Conservation (phyloP, 257 asterid species). For the Eustoma russellianum region DNA sequence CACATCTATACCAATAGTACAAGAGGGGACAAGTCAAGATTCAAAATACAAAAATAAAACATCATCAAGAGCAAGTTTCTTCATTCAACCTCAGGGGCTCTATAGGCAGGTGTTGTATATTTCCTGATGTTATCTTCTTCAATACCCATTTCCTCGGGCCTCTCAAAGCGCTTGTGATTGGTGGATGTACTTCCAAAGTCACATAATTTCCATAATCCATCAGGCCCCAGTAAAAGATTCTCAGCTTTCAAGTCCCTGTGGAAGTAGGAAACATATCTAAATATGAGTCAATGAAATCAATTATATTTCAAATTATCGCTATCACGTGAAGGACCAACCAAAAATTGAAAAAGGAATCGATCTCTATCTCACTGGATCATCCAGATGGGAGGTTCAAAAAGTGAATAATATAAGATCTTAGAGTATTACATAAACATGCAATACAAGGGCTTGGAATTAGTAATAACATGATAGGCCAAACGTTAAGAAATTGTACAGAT, state of each 20-base stretch:
- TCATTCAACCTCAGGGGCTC: constrained; percentile 93
- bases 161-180: constrained; percentile 94
- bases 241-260: constrained; percentile 93
- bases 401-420: no score
- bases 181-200: constrained; percentile 94
- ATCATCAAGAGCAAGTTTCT: constrained; percentile 23
- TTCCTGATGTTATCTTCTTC: constrained; percentile 97
- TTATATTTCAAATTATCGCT: no score
- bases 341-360: no score
- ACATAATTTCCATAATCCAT: constrained; percentile 92
- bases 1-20: constrained; percentile 70
- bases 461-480: not conserved
- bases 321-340: no score
- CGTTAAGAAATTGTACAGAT: not conserved
- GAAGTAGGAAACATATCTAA: constrained; percentile 19
- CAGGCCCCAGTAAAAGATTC: constrained; percentile 89
- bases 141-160: constrained; percentile 97
- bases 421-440: no score
- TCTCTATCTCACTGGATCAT: no score
- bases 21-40: constrained; percentile 31
- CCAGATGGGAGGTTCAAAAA: no score
- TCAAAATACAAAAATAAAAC: constrained; percentile 25
- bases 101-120: constrained; percentile 95
- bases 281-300: not conserved
- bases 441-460: not conserved